Evolutionary conservation across 2,329 filamentous ascomycete genomes (phyloP), one percentile per base, ranked within the genome.

Genomic region (Penicillium sp.): DNA sequence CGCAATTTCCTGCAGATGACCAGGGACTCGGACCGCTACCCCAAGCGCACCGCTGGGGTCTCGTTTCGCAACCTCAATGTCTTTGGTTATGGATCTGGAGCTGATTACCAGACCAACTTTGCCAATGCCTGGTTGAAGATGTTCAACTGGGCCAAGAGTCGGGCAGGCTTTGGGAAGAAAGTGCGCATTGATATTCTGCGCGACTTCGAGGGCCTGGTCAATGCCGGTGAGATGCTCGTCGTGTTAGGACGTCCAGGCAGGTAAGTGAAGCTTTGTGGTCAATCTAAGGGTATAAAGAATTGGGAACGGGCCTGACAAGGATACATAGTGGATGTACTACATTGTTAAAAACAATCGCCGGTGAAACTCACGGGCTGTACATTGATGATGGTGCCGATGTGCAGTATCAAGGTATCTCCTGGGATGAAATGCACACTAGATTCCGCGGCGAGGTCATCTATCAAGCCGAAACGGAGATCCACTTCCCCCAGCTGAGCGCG

Each of bases 401-500:
- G 67, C 93, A 95, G 74, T 96, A 95, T 66, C 88, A 94, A 47
- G 75, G 73, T 21, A 70, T 75, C 63, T 77, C 83, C 10, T 81
- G 88, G 49, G 74, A 89, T 62, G 81, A 90, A 63, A 92, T 93
- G 88, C 84, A 90, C 74, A 83, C 82, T 10, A 78, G 76, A 2
- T 91, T 92, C 72, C 86, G 89, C n/a, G 90, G 90, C 57, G 90
- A 94, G 71, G 88, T 88, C 56, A 91, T 93, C 68, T 94, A 93
- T 74, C 91, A 89, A 1, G 88, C 88, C 46, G 90, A 93, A 71
- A 86, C 89, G 23, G 90, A 94, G 66, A 86, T 89, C 4, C 89
- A 92, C 72, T 92, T 92, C 65, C 88, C 89, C 10, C 83, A 86
- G 74, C 74, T 93, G 62, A 87, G 83, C 1, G 88, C 91, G 18